These are phyloP conservation scores for Auricularia auricula-judae DNA, from an alignment of 768 basidiomycete genomes.

Conservation along the genomic window DNA sequence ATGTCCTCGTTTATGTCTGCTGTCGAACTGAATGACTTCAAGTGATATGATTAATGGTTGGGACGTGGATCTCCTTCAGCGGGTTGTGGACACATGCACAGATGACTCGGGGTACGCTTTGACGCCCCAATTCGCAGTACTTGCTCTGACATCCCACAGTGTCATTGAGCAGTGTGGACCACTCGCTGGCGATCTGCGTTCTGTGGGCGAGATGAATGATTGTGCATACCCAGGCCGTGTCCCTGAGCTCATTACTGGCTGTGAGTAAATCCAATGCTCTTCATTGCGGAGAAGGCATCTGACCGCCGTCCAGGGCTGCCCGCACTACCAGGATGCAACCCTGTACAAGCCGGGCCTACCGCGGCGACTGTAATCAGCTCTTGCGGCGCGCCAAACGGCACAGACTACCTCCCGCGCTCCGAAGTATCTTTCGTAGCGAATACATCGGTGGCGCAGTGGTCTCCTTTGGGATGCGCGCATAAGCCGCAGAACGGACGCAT, in stretches of 20 bases:
- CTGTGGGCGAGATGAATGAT: not conserved
- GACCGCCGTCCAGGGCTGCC: not conserved
- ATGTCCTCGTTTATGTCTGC: not conserved
- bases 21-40: not conserved
- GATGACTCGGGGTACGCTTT: not conserved
- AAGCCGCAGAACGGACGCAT: not conserved
- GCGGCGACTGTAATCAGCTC: not conserved
- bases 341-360: not conserved
- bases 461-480: not conserved
- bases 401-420: not conserved
- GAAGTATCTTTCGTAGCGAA: not conserved
- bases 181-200: not conserved
- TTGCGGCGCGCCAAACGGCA: not conserved
- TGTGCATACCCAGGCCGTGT: not conserved
- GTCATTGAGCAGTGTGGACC: not conserved
- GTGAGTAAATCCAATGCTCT: not conserved
- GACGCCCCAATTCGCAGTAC: not conserved
- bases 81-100: not conserved
- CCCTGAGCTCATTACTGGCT: not conserved
- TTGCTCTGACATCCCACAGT: not conserved
- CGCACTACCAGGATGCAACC: not conserved
- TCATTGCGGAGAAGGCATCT: not conserved
- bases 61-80: not conserved
- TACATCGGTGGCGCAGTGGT: not conserved
- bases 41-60: not conserved